A percentile compares a stretch with the other conserved stretches of the same genome.
These are phyloP conservation scores for Hypericum androsaemum DNA, from an alignment of 345 rosid species.

Conservation along the genomic window DNA sequence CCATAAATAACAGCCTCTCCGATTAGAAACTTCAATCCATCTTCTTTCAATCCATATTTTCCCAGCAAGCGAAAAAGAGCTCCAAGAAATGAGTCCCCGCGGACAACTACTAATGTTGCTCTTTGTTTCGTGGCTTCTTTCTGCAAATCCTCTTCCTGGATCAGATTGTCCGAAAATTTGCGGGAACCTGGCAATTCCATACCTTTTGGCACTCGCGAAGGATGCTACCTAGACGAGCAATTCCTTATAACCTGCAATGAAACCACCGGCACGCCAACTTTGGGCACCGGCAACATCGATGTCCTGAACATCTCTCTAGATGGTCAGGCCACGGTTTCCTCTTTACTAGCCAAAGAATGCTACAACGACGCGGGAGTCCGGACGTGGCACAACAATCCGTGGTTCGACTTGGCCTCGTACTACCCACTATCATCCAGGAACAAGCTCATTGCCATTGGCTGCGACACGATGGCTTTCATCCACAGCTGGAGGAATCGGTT, in stretches of 20 bases:
- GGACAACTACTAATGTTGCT: too few species aligned
- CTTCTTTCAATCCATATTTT: too few species aligned
- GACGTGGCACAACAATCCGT: neutral
- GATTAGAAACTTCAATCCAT: too few species aligned
- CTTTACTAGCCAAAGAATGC: conserved; percentile 1
- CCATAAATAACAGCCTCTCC: too few species aligned
- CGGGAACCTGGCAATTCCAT: conserved; percentile 33
- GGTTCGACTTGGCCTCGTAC: neutral
- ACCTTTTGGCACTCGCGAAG: conserved; percentile 27
- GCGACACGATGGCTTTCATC: too few species aligned
- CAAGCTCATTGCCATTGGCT: too few species aligned
- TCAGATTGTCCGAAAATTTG: conserved; percentile 10
- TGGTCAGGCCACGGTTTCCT: neutral
- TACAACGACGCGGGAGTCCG: neutral
- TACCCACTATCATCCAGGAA: too few species aligned
- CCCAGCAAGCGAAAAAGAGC: too few species aligned
- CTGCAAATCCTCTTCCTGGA: too few species aligned
- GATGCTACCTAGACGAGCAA: conserved; percentile 14
- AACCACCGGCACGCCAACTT: conserved; percentile 4
- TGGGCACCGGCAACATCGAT: neutral
- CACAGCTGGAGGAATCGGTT: too few species aligned
- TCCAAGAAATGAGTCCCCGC: too few species aligned
- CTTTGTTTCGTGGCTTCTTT: too few species aligned
- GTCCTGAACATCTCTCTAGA: conserved; percentile 22
- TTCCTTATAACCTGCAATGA: conserved; percentile 17